These are phyloP conservation scores for Cryptococcus deneoformans DNA, from an alignment of 1,284 basidiomycete genomes.

Conservation along the genomic window DNA sequence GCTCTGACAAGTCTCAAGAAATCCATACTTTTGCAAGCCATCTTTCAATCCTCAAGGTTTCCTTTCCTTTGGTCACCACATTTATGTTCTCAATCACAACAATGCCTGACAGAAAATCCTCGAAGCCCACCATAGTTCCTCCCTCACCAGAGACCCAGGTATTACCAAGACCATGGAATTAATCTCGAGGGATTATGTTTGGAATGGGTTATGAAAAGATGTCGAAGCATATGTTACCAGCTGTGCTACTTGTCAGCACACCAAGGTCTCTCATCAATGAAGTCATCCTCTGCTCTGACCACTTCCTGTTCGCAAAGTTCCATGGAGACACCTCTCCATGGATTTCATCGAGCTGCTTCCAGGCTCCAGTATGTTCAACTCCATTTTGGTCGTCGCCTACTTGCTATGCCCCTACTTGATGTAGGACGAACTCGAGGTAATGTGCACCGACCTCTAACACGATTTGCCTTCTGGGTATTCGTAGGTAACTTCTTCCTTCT, in stretches of 20 bases:
- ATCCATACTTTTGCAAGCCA: no score
- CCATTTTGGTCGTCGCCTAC: conserved; percentile 51
- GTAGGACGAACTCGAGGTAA: conserved; percentile 29
- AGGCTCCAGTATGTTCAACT: conserved; percentile 39
- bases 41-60: no score
- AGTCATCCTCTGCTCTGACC: conserved; percentile 48
- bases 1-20: no score
- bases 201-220: conserved; percentile 20
- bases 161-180: conserved; percentile 41
- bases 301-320: conserved; percentile 47
- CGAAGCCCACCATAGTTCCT: conserved; percentile 23
- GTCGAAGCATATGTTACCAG: conserved; percentile 26
- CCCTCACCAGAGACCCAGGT: conserved; percentile 51
- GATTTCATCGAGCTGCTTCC: conserved; percentile 55
- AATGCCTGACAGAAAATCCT: conserved; percentile 12
- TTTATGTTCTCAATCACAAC: no score
- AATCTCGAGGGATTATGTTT: conserved; percentile 29
- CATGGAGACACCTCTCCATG: conserved; percentile 52
- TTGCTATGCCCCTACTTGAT: conserved; percentile 36
- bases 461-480: not conserved
- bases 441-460: conserved; percentile 1
- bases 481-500: not conserved
- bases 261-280: conserved; percentile 38
- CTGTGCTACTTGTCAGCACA: conserved; percentile 52
- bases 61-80: no score